Evolutionary conservation across 768 basidiomycete genomes (phyloP).

Genomic region (Suillus placidus): DNA sequence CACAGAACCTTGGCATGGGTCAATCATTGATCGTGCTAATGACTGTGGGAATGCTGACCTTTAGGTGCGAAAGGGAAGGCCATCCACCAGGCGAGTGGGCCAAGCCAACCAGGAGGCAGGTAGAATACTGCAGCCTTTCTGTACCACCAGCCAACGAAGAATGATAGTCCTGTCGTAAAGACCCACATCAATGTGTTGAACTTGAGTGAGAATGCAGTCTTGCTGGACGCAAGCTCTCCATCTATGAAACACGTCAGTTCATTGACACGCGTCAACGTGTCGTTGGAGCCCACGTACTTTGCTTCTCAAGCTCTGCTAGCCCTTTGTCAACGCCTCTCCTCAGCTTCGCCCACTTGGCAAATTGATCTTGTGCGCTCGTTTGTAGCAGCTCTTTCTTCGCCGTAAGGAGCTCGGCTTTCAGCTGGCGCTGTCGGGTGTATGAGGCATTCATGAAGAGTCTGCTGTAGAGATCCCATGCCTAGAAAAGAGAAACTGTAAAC

Average conservation of each 20-base stretch:
- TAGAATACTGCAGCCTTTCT: conserved; percentile 90
- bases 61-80: conserved; percentile 89
- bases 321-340: conserved; percentile 90
- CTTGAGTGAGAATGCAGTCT: conserved; percentile 63
- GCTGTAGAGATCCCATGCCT: conserved; percentile 79
- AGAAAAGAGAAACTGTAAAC: conserved; percentile 9
- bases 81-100: conserved; percentile 85
- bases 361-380: conserved; percentile 96
- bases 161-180: conserved; percentile 84
- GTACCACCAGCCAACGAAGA: conserved; percentile 89
- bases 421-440: conserved; percentile 59
- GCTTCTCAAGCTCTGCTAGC: conserved; percentile 84
- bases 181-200: conserved; percentile 81
- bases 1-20: conserved; percentile 67
- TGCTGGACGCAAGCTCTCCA: conserved; percentile 59
- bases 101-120: conserved; percentile 89
- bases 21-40: conserved; percentile 4
- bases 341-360: conserved; percentile 97
- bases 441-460: conserved; percentile 61
- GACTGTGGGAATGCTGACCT: conserved; percentile 49
- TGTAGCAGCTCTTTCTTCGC: conserved; percentile 84
- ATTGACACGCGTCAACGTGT: conserved; percentile 6
- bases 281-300: conserved; percentile 65
- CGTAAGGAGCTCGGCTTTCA: conserved; percentile 78
- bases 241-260: conserved; percentile 48